Evolutionary conservation across 768 basidiomycete genomes (phyloP).

Genomic region (Podaxis sp.): DNA sequence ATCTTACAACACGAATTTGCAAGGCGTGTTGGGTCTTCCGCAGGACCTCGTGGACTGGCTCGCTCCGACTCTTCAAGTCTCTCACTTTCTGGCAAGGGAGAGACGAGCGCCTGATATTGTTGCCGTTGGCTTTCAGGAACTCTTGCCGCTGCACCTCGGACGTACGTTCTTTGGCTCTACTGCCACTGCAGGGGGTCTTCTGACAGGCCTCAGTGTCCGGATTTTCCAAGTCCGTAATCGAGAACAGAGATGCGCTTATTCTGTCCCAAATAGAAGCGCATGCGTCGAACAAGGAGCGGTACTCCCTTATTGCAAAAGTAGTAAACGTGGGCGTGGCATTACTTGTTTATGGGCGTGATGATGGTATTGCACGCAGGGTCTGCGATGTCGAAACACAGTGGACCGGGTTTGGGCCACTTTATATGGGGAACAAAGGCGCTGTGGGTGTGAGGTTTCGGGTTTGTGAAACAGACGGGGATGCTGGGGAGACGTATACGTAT

Average conservation of each 20-base stretch:
- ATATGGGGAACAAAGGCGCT: constrained; percentile 95
- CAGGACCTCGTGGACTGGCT: constrained; percentile 94
- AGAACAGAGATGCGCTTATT: constrained; percentile 70
- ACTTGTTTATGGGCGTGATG: constrained; percentile 82
- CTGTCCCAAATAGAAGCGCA: constrained; percentile 71
- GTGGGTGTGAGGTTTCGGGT: constrained; percentile 86
- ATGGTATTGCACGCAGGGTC: constrained; percentile 56
- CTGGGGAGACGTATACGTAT: constrained; percentile 85
- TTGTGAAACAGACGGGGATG: constrained; percentile 46
- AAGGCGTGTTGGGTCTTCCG: constrained; percentile 69
- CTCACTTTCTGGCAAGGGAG: constrained; percentile 64
- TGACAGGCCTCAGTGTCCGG: constrained; percentile 64
- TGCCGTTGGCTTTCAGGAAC: constrained; percentile 92
- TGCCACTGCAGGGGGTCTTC: constrained; percentile 10
- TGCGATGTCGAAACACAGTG: constrained; percentile 71
- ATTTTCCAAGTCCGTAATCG: constrained; percentile 66
- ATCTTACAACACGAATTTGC: constrained; percentile 90
- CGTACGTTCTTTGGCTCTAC: constrained; percentile 47
- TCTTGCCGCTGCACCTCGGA: constrained; percentile 85
- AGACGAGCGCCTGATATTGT: constrained; percentile 78
- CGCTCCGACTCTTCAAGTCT: constrained; percentile 75
- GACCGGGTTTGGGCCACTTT: constrained; percentile 69
- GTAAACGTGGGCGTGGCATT: constrained; percentile 88
- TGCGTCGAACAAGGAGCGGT: constrained; percentile 70
- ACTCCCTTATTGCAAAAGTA: constrained; percentile 74